These are phyloP conservation scores for Aphanomyces astaci DNA, from an alignment of 352 stramenopile species.

Conservation along the genomic window DNA sequence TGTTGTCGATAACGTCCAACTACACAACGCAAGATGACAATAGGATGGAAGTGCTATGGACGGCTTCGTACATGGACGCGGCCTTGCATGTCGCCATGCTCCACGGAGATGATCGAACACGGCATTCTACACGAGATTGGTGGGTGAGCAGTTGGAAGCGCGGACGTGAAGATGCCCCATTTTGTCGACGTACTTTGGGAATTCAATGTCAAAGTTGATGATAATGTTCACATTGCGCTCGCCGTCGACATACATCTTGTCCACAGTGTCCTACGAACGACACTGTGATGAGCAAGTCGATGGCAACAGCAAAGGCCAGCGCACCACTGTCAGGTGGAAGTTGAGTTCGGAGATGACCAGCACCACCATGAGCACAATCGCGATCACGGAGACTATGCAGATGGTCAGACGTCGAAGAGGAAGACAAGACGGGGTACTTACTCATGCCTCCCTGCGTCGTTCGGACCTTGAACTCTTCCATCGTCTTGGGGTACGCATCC, in stretches of 20 bases:
- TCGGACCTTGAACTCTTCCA: conserved; percentile 84
- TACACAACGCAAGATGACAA: conserved; percentile 23
- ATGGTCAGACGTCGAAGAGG: not conserved
- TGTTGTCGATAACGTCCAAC: conserved; percentile 72
- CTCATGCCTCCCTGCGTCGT: conserved; percentile 73
- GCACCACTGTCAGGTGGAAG: conserved; percentile 62
- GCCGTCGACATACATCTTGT: conserved; percentile 81
- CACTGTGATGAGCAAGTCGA: no score
- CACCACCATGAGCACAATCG: conserved; percentile 54
- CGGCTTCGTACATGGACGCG: conserved; percentile 35
- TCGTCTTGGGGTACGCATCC: conserved; percentile 81
- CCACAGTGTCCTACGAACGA: conserved; percentile 50
- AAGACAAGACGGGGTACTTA: conserved; percentile 31
- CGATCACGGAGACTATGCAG: conserved; percentile 54
- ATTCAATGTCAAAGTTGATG: conserved; percentile 78
- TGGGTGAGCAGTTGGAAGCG: not conserved
- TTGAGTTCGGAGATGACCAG: conserved; percentile 64
- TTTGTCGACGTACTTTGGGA: conserved; percentile 37
- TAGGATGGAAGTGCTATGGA: not conserved
- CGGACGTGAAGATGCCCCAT: not conserved
- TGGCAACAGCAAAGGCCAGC: not conserved
- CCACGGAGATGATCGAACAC: conserved; percentile 60
- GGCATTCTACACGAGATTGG: conserved; percentile 42
- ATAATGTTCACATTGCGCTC: conserved; percentile 52
- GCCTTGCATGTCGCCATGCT: conserved; percentile 63